Evolutionary conservation across 169 alveolate species (phyloP), one percentile per base, ranked within the genome.

Genomic region (Cryptosporidium bovis): DNA sequence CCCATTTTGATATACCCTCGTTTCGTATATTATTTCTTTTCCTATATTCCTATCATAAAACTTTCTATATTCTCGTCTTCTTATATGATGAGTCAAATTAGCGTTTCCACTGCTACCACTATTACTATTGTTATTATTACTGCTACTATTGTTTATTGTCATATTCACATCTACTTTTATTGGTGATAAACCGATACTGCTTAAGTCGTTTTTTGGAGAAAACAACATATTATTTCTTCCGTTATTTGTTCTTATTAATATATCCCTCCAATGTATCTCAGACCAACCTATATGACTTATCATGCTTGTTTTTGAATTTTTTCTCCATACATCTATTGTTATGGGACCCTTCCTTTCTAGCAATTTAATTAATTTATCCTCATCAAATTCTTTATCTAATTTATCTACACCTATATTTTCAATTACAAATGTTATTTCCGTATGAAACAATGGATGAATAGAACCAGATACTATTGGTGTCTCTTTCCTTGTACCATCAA

Each of bases 401-500:
- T 56, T 34, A 18, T 56, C 64, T 15, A 36, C 50, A 60, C 33
- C 69, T 58, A 77, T 77, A n/a, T 60, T 15, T 20, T 77, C 87
- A 13, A 77, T 24, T 29, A 77, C 27, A 24, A 77, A 77, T 34
- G 71, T 77, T 12, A 77, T 34, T 36, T 77, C 87, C 13, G 77
- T 77, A 36, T 77, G 87, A 62, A 77, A 77, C 15, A 77, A 40
- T 20, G 87, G 87, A 77, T 77, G 87, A 8, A 77, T 20, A 24
- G 87, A 44, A 33, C 87, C 87, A 1, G 87, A 77, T 1, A 77
- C 71, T 13, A 77, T 44, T 24, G 87, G 87, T 44, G 87, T 77
- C 56, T 77, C 87, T 62, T 77, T 77, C 40, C 71, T 15, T 58
- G 58, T 77, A 24, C 87, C 87, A 56, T 77, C 87, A 77, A 77